Percentiles rank a stretch among this genome's conserved stretches.
phyloP scores from a whole-genome alignment of 306 rosid species.

The Pyrus betulifolia region DNA sequence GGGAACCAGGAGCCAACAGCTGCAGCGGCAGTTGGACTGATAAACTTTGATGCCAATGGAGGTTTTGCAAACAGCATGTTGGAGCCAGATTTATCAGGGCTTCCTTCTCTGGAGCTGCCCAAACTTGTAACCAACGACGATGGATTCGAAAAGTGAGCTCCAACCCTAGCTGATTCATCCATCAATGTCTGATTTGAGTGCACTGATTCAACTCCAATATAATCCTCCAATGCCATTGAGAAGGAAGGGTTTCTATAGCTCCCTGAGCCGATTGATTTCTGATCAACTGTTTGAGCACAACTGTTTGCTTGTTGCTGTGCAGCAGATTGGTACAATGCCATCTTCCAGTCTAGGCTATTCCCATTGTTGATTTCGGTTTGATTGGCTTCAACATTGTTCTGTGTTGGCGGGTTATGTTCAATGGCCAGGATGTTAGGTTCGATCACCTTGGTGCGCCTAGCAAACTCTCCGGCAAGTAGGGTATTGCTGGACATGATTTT shows the following conservation, averaged over 20 bases:
- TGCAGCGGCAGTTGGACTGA: conserved; percentile 15
- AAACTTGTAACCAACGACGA: conserved; percentile 76
- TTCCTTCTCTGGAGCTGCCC: conserved; percentile 74
- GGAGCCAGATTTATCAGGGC: conserved; percentile 67
- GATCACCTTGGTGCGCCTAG: conserved; percentile 49
- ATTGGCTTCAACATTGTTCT: conserved; percentile 22
- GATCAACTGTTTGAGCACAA: conserved; percentile 28
- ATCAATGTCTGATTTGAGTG: conserved; percentile 22
- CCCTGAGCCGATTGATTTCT: conserved; percentile 30
- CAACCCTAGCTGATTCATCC: conserved; percentile 36
- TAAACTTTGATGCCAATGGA: conserved; percentile 37
- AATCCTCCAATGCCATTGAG: conserved; percentile 55
- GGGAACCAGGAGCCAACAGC: conserved; percentile 68
- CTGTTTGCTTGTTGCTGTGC: conserved; percentile 18
- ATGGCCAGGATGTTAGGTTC: conserved; percentile 31
- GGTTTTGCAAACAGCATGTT: conserved; percentile 46
- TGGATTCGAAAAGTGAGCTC: conserved; percentile 59
- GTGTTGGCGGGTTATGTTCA: conserved; percentile 21
- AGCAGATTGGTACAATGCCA: conserved; percentile 30
- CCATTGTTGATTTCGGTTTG: conserved; percentile 18
- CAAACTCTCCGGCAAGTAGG: conserved; percentile 71
- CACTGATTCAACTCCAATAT: conserved; percentile 46
- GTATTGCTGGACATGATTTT: conserved; percentile 82
- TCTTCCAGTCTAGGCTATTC: conserved; percentile 48
- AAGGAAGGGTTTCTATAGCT: conserved; percentile 40